Base-by-base conservation (phyloP, 352 stramenopile genomes). In the Phytophthora cactorum region DNA sequence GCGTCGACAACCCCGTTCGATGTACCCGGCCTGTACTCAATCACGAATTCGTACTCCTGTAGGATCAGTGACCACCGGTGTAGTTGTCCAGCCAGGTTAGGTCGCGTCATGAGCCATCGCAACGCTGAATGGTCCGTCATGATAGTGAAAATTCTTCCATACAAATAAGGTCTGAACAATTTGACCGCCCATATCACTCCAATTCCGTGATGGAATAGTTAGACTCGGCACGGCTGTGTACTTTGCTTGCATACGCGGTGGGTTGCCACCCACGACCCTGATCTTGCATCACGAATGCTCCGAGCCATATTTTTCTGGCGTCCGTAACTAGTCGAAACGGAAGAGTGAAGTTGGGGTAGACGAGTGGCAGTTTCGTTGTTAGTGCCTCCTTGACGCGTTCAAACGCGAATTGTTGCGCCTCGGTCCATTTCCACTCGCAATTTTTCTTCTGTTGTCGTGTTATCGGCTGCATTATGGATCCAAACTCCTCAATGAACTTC, bases 311-410 rank as follows among this genome's bases (percentile, higher is more conserved):
- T 15, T 31, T 15, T 12, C 52, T 59, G 4, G 39, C 52, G 38
- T 59, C 52, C 2, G 52, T 59, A 10, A 36, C 25, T 15, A 59
- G n/a, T 12, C 52, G 34, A 22, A 47, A 59, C 12, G 52, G 52
- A 5, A 49, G 34, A 10, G 6, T 29, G 14, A 59, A 59, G 9
- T 51, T 29, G 31, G 52, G 52, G 17, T 59, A 59, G 38, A 39
- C 28, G 7, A 59, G n/a, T 12, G 51, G 15, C 1, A 38, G 39
- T 31, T 51, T 51, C 5, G 14, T 51, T 2, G 52, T 59, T 7
- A 59, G 15, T 0, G 49, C 31, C 25, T 9, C 11, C n/a, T 59
- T 59, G 12, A 59, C 39, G 5, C n/a, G 27, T 6, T 59, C 39
- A 15, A 59, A 59, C 15, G 52, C 52, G 2, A 15, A 10, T 2